phyloP scores from a whole-genome alignment of 164 flowering plant species.

The Amborella trichopoda region DNA sequence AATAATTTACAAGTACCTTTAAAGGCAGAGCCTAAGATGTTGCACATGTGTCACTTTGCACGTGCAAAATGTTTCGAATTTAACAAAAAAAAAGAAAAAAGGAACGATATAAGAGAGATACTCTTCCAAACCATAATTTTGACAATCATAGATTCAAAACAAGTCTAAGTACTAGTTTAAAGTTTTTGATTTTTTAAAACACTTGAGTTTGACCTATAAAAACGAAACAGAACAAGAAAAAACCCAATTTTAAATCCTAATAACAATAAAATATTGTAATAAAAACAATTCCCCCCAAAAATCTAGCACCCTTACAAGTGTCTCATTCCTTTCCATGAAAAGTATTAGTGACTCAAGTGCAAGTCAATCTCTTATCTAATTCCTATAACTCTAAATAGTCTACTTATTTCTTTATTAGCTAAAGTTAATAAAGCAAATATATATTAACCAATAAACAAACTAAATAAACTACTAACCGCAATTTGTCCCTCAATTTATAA shows the following conservation, averaged over 20 bases:
- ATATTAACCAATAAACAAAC: neutral
- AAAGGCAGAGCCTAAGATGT: no score
- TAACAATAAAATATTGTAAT: no score
- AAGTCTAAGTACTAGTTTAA: neutral
- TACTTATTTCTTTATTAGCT: neutral
- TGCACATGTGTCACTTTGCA: no score
- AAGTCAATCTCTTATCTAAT: conserved; percentile 11
- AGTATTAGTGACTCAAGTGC: neutral
- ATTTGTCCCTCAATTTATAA: neutral
- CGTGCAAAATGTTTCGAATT: no score
- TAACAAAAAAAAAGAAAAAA: no score
- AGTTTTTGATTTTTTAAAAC: neutral
- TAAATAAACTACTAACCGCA: neutral
- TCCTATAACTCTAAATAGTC: neutral
- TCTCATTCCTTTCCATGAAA: neutral
- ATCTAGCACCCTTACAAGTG: no score
- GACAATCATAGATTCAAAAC: neutral
- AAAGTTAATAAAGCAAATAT: neutral
- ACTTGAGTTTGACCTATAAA: neutral
- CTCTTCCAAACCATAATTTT: neutral
- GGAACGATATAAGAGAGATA: neutral
- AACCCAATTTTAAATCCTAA: no score
- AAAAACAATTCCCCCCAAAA: conserved; percentile 3
- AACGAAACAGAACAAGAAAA: neutral
- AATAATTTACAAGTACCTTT: no score